phyloP scores from a whole-genome alignment of 139 green algal genomes.

The Ostreobium quekettii region DNA sequence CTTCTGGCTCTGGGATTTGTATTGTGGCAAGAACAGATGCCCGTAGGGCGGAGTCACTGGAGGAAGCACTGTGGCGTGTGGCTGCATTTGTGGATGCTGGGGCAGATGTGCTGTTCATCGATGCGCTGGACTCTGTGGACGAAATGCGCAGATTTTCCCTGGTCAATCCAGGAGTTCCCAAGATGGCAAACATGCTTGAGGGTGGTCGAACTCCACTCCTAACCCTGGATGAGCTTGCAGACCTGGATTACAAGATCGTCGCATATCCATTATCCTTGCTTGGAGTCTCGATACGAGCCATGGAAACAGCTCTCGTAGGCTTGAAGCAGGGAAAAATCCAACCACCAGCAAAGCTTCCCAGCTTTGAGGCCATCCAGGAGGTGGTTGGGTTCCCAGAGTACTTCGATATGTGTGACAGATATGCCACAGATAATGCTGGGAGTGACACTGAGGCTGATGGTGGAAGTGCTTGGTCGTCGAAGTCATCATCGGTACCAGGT shows the following conservation, averaged over 20 bases:
- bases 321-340: constrained; percentile 33
- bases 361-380: constrained; percentile 48
- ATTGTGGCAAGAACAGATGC: constrained; percentile 82
- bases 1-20: constrained; percentile 80
- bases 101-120: constrained; percentile 92
- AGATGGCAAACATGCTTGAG: constrained; percentile 95
- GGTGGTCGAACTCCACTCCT: constrained; percentile 92
- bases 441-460: not conserved
- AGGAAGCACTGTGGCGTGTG: constrained; percentile 72
- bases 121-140: constrained; percentile 71
- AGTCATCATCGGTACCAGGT: not conserved
- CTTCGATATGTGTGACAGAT: constrained; percentile 34
- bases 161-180: constrained; percentile 2
- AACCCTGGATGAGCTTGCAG: constrained; percentile 51
- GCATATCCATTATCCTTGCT: constrained; percentile 66
- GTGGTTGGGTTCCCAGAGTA: constrained; percentile 66
- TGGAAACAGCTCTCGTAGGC: constrained; percentile 49
- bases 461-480: not conserved
- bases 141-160: constrained; percentile 74
- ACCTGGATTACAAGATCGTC: constrained; percentile 79
- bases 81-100: constrained; percentile 82
- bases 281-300: constrained; percentile 59
- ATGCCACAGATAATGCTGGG: constrained; percentile 18
- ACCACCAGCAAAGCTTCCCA: constrained; percentile 22
- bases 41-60: constrained; percentile 53